Evolutionary conservation across 169 alveolate genomes (phyloP).

Genomic region (Miamiensis avidus): DNA sequence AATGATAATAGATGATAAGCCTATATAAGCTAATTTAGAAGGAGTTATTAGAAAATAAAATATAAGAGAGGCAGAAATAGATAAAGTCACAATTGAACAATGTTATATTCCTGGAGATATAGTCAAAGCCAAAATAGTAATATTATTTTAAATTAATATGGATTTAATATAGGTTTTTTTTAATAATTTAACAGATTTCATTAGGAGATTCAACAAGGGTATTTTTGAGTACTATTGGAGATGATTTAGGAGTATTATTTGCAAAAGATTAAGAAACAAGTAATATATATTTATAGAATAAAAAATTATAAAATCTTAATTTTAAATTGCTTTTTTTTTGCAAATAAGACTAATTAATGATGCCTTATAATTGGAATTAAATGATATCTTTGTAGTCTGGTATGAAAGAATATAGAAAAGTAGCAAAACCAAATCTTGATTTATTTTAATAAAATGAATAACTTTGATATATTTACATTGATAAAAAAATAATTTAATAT

Average conservation of each 20-base stretch:
- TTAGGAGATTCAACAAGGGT: constrained; percentile 50
- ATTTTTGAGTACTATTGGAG: constrained; percentile 65
- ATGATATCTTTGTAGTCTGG: constrained; percentile 61
- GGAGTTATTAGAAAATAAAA: constrained; percentile 61
- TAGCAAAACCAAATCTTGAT: constrained; percentile 68
- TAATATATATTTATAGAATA: too few relatives aligned
- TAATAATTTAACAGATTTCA: constrained; percentile 9
- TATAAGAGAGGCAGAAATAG: constrained; percentile 57
- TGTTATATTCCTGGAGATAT: constrained; percentile 71
- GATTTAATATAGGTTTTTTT: too few relatives aligned
- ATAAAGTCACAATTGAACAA: constrained; percentile 38
- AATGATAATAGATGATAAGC: constrained; percentile 14
- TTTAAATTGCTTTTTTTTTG: too few relatives aligned
- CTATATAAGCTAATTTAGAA: constrained; percentile 21
- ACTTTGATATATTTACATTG: too few relatives aligned
- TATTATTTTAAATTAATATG: too few relatives aligned
- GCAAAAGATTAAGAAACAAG: constrained; percentile 64
- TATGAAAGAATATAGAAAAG: constrained; percentile 69
- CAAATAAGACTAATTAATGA: constrained; percentile 68
- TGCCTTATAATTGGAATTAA: constrained; percentile 71
- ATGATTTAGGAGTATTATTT: constrained; percentile 76
- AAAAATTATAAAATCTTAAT: too few relatives aligned
- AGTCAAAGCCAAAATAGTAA: constrained; percentile 52
- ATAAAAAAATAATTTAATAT: too few relatives aligned
- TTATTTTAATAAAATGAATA: constrained; percentile 29